Evolutionary conservation across 1,284 basidiomycete species (phyloP).

Genomic region (Phlebopus sp.): DNA sequence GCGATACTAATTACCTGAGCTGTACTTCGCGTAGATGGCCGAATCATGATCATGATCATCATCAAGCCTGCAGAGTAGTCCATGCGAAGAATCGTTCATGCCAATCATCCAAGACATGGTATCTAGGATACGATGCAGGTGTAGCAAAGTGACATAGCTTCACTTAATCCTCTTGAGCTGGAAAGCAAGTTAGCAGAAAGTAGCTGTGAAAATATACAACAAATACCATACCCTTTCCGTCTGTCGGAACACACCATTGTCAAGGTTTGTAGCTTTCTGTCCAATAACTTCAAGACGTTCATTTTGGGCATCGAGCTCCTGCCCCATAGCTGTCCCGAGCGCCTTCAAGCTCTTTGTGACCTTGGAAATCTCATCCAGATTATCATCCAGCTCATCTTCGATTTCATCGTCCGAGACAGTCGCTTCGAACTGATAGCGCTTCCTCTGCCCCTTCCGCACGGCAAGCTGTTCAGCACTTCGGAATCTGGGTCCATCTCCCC

Average conservation of each 20-base stretch:
- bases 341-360: slow-evolving; percentile 83
- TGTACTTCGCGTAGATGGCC: too few species aligned
- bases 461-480: slow-evolving; percentile 48
- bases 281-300: slow-evolving; percentile 64
- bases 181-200: slow-evolving; percentile 18
- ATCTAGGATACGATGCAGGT: background rate
- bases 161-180: slow-evolving; percentile 72
- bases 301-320: slow-evolving; percentile 80
- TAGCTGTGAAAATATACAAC: slow-evolving; percentile 1
- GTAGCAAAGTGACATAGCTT: background rate
- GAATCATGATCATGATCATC: too few species aligned
- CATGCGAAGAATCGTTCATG: too few species aligned
- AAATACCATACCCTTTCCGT: slow-evolving; percentile 59
- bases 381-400: slow-evolving; percentile 89
- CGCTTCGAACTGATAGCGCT: slow-evolving; percentile 93
- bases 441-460: slow-evolving; percentile 65
- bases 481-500: slow-evolving; percentile 41
- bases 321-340: slow-evolving; percentile 80
- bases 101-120: too few species aligned
- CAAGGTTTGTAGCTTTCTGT: slow-evolving; percentile 66
- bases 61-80: too few species aligned
- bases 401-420: slow-evolving; percentile 94
- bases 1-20: too few species aligned
- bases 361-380: slow-evolving; percentile 86
- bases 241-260: slow-evolving; percentile 62